Evolutionary conservation across 768 basidiomycete species (phyloP), one percentile per base, ranked within the genome.

Genomic region (Boletus sensibilis): DNA sequence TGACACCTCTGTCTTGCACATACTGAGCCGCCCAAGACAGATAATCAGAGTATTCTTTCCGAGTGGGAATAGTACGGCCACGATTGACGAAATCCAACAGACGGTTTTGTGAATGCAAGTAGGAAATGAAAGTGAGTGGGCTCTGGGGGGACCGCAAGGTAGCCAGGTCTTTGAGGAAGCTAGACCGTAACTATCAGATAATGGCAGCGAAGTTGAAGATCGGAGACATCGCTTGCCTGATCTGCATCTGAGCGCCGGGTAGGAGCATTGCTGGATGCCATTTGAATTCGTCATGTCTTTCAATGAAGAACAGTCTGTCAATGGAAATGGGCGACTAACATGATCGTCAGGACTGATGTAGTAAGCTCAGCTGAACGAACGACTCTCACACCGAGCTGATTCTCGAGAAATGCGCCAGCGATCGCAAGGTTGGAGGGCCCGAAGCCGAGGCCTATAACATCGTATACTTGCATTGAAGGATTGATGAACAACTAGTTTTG

Each of bases 231-330:
- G 56, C 61, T 34, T 53, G 75, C 79, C 78, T 81, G 41, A 83
- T 82, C 63, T 82, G 82, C 82, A 82, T 82, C 34, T 72, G 72
- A 29, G 77, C 75, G 27, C 76, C 79, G 37, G 79, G 79, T 8
- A 82, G 68, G 44, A 82, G 74, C 80, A 82, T 82, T 13, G 78
- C 80, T 23, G 80, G 80, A 63, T 83, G 82, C 82, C 82, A 83
- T 52, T 70, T 72, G 63, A 83, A 82, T 52, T 69, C 62, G 1
- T 69, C 60, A 37, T 82, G 75, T 61, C 73, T 78, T 66, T 82
- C 82, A 39, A 82, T 72, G 68, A 82, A 83, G 48, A 79, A 71
- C 12, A 72, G 61, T 23, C 63, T 74, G 64, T 64, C 65, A 59
- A 55, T 75, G 48, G 55, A 57, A 50, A 59, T 56, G 44, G 56